Evolutionary conservation across 768 basidiomycete genomes (phyloP).

Genomic region (Russula olivacea): DNA sequence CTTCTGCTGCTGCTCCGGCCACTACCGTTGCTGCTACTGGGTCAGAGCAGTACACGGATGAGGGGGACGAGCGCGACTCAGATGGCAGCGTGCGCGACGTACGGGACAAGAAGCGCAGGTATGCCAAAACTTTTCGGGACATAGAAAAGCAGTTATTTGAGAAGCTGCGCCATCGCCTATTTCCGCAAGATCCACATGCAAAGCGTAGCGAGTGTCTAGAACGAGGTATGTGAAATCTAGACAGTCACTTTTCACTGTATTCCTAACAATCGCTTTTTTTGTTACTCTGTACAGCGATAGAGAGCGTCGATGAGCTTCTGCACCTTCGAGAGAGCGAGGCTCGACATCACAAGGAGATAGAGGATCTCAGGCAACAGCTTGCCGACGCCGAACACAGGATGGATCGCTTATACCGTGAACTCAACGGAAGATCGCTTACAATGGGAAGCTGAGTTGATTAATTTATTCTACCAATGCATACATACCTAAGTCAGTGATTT

Average conservation of each 20-base stretch:
- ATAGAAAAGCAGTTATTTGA: constrained; percentile 22
- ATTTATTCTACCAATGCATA: background rate
- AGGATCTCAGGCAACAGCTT: constrained; percentile 17
- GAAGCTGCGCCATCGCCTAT: constrained; percentile 20
- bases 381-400: constrained; percentile 18
- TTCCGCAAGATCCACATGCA: constrained; percentile 22
- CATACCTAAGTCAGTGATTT: background rate
- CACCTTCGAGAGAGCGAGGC: constrained; percentile 8
- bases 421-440: constrained; percentile 16
- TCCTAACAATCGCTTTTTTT: background rate
- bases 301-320: constrained; percentile 18
- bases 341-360: constrained; percentile 13
- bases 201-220: constrained; percentile 23
- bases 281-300: constrained; percentile 12
- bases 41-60: constrained; percentile 15
- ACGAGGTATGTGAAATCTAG: constrained; percentile 10
- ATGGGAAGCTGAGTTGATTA: constrained; percentile 9
- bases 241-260: background rate
- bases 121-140: constrained; percentile 22
- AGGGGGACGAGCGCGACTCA: constrained; percentile 23
- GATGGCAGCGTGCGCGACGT: constrained; percentile 20
- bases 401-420: constrained; percentile 16
- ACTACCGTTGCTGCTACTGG: background rate
- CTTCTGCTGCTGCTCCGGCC: background rate
- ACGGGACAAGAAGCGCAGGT: constrained; percentile 21